Conservation (phyloP, 2,329 filamentous ascomycete genomes). For the Talaromyces marneffei region DNA sequence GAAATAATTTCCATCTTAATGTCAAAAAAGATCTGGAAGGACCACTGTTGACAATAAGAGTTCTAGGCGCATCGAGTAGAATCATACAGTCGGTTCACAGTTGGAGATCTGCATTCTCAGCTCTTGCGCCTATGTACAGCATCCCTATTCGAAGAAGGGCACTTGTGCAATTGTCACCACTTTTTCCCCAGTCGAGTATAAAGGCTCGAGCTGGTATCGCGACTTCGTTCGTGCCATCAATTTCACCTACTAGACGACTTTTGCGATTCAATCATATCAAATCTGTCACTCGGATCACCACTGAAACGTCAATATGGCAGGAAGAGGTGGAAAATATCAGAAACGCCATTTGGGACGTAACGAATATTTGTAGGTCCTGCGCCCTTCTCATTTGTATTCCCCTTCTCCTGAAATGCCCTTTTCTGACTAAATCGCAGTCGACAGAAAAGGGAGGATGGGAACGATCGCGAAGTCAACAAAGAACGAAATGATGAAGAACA, state of each 20-base stretch:
- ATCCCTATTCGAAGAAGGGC: neutral
- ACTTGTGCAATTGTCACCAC: neutral
- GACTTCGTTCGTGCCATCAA: neutral
- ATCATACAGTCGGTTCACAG: too few relatives aligned
- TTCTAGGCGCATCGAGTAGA: neutral
- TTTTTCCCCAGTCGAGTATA: neutral
- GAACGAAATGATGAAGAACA: conserved; percentile 47
- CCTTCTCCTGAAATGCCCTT: conserved; percentile 16
- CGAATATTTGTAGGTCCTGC: conserved; percentile 54
- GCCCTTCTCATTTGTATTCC: neutral
- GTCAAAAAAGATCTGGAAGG: neutral
- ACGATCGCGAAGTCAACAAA: conserved; percentile 42
- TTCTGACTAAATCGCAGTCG: conserved; percentile 50
- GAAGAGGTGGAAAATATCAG: conserved; percentile 47
- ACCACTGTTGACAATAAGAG: neutral
- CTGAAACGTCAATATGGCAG: conserved; percentile 19
- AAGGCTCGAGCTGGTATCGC: neutral
- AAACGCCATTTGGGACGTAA: conserved; percentile 61
- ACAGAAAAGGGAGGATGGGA: conserved; percentile 46
- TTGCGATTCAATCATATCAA: neutral
- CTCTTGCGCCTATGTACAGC: neutral
- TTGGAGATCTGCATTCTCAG: neutral
- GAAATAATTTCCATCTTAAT: neutral
- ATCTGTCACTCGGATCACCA: neutral
- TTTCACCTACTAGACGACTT: neutral